Conservation (phyloP, 164 flowering plant genomes). For the Paratinospora sagittata region DNA sequence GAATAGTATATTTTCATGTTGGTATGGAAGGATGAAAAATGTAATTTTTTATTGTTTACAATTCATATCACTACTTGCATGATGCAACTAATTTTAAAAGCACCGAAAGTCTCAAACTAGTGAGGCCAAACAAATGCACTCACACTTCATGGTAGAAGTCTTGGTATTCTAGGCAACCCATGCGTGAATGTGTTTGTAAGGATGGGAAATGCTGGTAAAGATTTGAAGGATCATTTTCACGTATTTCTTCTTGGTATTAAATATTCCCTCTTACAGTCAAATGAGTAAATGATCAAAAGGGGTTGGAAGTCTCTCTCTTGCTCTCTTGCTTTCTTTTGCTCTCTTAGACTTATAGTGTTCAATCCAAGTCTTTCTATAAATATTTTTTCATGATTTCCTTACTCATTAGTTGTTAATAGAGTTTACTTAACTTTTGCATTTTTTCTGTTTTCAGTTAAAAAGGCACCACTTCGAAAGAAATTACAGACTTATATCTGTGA, state of each 20-base stretch:
- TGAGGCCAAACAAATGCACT: no score
- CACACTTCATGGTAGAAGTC: no score
- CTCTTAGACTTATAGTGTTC: not conserved
- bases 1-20: no score
- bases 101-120: no score
- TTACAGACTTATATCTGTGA: slow-evolving; percentile 51
- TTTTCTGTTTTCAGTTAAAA: slow-evolving; percentile 43
- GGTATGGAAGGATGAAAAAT: no score
- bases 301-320: not conserved
- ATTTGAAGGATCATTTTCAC: not conserved
- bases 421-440: slow-evolving; percentile 16
- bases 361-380: not conserved
- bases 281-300: not conserved
- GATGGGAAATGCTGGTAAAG: not conserved
- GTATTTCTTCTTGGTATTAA: not conserved
- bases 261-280: not conserved
- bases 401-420: no score
- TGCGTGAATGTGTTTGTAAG: not conserved
- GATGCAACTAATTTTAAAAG: no score
- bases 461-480: slow-evolving; percentile 33
- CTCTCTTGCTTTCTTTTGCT: not conserved
- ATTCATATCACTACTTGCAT: no score
- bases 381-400: not conserved
- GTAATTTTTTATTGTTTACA: no score
- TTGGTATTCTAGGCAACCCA: not conserved